Percentiles rank a stretch among this genome's conserved stretches.
Evolutionary conservation across 164 flowering plant species (phyloP).

Genomic region (Stephania japonica): DNA sequence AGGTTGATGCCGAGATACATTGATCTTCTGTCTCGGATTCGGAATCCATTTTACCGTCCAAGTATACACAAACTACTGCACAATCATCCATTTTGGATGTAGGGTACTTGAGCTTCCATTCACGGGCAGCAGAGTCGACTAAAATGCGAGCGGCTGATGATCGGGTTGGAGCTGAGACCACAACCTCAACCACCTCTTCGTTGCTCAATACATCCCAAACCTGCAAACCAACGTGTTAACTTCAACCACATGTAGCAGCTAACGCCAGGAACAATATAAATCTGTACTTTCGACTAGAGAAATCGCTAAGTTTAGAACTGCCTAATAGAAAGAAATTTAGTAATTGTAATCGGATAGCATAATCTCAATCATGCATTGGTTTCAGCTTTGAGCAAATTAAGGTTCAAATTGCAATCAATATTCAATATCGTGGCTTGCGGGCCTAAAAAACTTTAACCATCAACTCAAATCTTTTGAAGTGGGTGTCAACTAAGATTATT

Average conservation of each 20-base stretch:
- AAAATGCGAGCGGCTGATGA: constrained; percentile 70
- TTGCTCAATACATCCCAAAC: constrained; percentile 95
- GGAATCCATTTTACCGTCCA: constrained; percentile 77
- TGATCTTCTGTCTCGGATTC: constrained; percentile 77
- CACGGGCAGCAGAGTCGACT: constrained; percentile 75
- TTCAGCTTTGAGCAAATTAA: no score
- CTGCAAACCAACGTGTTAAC: constrained; percentile 29
- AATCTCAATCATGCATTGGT: no score
- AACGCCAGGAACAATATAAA: background rate
- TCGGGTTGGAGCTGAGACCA: constrained; percentile 58
- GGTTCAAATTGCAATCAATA: no score
- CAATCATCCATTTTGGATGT: constrained; percentile 96
- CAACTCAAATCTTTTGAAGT: background rate
- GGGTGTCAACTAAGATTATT: background rate
- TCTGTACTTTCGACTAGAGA: background rate
- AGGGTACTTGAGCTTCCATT: constrained; percentile 87
- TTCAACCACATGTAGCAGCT: background rate
- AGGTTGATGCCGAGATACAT: constrained; percentile 50
- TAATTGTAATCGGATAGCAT: no score
- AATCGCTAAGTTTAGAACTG: no score
- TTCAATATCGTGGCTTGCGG: background rate
- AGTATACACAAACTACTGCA: constrained; percentile 78
- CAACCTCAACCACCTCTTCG: constrained; percentile 86
- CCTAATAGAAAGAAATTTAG: no score
- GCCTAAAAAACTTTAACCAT: background rate